Evolutionary conservation across 2,329 filamentous ascomycete species (phyloP).

Genomic region (Purpureocillium lavendulum): DNA sequence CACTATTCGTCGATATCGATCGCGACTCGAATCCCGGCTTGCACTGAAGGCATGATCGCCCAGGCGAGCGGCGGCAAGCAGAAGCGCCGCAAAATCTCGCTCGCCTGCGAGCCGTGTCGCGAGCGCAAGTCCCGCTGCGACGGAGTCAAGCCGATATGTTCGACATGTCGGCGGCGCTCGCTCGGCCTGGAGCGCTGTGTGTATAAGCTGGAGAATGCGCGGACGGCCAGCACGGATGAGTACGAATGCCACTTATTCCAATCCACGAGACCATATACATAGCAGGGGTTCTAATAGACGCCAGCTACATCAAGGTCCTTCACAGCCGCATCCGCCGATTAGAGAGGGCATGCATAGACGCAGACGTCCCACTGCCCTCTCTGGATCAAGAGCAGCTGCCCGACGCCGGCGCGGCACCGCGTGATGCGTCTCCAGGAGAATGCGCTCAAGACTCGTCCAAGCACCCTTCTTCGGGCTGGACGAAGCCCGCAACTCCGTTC

Average conservation of each 20-base stretch:
- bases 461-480: no score
- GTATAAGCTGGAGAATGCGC: constrained; percentile 27
- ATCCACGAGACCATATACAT: no score
- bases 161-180: constrained; percentile 26
- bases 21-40: no score
- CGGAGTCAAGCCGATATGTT: constrained; percentile 34
- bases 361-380: constrained; percentile 2
- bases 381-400: not conserved
- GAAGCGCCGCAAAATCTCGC: constrained; percentile 14
- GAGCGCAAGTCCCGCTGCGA: constrained; percentile 32
- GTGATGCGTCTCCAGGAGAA: no score
- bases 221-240: constrained; percentile 26
- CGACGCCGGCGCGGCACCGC: no score
- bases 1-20: no score
- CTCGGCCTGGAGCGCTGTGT: constrained; percentile 24
- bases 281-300: no score
- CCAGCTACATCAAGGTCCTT: constrained; percentile 10
- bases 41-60: not conserved
- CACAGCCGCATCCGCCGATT: constrained; percentile 19
- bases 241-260: constrained; percentile 10
- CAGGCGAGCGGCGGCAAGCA: not conserved
- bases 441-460: no score
- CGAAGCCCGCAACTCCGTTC: not conserved
- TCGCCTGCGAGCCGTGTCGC: constrained; percentile 33
- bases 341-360: constrained; percentile 12